These are phyloP conservation scores for Cyberlindnera meyerae DNA, from an alignment of 805 yeast species.

Conservation along the genomic window DNA sequence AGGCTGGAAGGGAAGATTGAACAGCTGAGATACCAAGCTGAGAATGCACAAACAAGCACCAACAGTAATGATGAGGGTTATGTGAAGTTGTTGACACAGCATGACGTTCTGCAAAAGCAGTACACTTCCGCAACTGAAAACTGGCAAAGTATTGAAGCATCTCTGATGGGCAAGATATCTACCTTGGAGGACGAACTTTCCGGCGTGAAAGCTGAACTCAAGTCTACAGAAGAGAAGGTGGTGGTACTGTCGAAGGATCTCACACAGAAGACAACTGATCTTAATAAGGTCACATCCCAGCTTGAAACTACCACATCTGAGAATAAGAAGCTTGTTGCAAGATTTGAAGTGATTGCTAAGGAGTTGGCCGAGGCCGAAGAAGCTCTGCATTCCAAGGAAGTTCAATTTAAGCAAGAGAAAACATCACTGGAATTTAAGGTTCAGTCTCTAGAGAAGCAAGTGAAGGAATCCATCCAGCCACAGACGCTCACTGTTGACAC, in stretches of 20 bases:
- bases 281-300: conserved; percentile 17
- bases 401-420: conserved; percentile 16
- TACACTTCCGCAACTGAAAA: conserved; percentile 72
- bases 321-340: conserved; percentile 14
- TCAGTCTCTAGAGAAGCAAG: conserved; percentile 15
- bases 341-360: conserved; percentile 21
- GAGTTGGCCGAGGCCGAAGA: conserved; percentile 25
- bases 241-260: conserved; percentile 29
- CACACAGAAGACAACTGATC: conserved; percentile 21
- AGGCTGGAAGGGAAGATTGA: conserved; percentile 70
- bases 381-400: conserved; percentile 18
- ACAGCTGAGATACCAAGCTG: conserved; percentile 56
- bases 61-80: conserved; percentile 33
- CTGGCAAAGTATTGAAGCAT: conserved; percentile 77
- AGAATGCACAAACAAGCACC: conserved; percentile 33
- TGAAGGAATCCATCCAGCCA: conserved; percentile 15
- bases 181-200: conserved; percentile 41
- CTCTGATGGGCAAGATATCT: conserved; percentile 46
- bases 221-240: conserved; percentile 20
- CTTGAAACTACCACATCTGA: conserved; percentile 27
- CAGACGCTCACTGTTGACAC: conserved; percentile 15
- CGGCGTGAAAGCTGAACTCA: conserved; percentile 29
- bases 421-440: conserved; percentile 17
- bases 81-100: conserved; percentile 40
- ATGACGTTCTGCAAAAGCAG: conserved; percentile 60